Conservation (phyloP, 2,329 filamentous ascomycete species). For the Fusarium oligoseptatum region DNA sequence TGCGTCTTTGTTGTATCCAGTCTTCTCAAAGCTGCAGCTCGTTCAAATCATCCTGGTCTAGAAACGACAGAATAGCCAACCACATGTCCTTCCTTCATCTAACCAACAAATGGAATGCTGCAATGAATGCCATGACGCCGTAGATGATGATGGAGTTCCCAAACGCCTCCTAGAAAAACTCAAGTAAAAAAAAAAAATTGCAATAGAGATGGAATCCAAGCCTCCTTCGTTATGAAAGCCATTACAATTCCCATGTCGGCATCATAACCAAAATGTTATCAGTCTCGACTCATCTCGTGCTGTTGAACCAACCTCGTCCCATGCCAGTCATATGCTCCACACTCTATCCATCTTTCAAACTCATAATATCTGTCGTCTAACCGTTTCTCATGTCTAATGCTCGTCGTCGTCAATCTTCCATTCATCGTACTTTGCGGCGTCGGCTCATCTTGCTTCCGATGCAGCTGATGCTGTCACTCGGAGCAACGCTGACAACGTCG, state of each 20-base stretch:
- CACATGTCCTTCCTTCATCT: slow-evolving; percentile 10
- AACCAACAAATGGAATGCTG: slow-evolving; percentile 7
- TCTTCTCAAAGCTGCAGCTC: slow-evolving; percentile 16
- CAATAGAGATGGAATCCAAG: slow-evolving; percentile 6
- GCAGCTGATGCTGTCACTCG: slow-evolving; percentile 73
- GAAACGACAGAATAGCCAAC: slow-evolving; percentile 13
- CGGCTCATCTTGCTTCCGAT: slow-evolving; percentile 59
- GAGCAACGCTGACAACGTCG: slow-evolving; percentile 67
- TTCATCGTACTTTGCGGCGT: slow-evolving; percentile 42
- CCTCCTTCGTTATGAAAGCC: slow-evolving; percentile 5
- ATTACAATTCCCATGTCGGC: neutral
- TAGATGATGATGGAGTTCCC: slow-evolving; percentile 3
- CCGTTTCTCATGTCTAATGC: slow-evolving; percentile 18
- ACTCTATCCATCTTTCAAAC: slow-evolving; percentile 26
- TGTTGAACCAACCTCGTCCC: slow-evolving; percentile 6
- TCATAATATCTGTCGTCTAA: slow-evolving; percentile 30
- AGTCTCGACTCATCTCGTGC: slow-evolving; percentile 13
- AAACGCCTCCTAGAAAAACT: slow-evolving; percentile 33
- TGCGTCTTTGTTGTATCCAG: slow-evolving; percentile 9
- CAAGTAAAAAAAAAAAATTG: neutral
- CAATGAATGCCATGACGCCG: slow-evolving; percentile 5
- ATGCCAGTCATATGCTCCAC: slow-evolving; percentile 8
- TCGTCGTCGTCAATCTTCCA: slow-evolving; percentile 14
- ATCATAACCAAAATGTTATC: slow-evolving; percentile 14
- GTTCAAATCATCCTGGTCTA: slow-evolving; percentile 19